phyloP scores from a whole-genome alignment of 192 early-diverging fungal species.

The Coemansia sp. region DNA sequence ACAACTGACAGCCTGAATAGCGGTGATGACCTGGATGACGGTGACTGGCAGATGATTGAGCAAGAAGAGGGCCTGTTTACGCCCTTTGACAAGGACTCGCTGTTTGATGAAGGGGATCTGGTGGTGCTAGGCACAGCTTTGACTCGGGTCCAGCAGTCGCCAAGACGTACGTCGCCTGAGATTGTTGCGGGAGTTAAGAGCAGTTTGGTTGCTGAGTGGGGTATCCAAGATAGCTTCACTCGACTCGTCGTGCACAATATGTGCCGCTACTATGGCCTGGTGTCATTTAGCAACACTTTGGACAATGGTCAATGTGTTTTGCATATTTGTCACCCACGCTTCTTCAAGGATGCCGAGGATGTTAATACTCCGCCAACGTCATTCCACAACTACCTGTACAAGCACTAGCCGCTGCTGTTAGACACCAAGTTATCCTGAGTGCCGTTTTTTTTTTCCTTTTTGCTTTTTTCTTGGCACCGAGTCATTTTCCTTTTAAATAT shows the following conservation, averaged over 20 bases:
- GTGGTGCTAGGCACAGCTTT: constrained; percentile 36
- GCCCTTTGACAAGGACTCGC: constrained; percentile 28
- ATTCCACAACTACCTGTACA: constrained; percentile 40
- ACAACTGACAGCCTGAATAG: background rate
- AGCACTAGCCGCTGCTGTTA: constrained; percentile 1
- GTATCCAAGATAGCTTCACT: constrained; percentile 47
- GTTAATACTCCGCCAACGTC: constrained; percentile 20
- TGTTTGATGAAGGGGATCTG: constrained; percentile 43
- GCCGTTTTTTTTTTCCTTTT: background rate
- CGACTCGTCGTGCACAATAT: constrained; percentile 50
- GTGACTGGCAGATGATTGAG: constrained; percentile 47
- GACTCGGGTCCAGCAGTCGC: constrained; percentile 10
- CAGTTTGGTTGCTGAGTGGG: constrained; percentile 43
- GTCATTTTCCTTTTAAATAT: background rate
- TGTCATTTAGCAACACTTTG: constrained; percentile 44
- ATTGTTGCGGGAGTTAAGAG: constrained; percentile 40
- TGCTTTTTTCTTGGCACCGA: constrained; percentile 7
- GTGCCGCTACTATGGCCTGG: constrained; percentile 56
- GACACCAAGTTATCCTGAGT: background rate
- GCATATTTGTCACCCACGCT: constrained; percentile 49
- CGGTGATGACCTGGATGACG: constrained; percentile 19
- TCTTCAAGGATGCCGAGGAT: constrained; percentile 28
- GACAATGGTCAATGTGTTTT: constrained; percentile 33
- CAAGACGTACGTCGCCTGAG: constrained; percentile 14
- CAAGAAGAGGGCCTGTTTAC: constrained; percentile 40